Percentiles rank a stretch among this genome's conserved stretches.
phyloP scores from a whole-genome alignment of 768 basidiomycete species.

The Leccinum rimulosum region DNA sequence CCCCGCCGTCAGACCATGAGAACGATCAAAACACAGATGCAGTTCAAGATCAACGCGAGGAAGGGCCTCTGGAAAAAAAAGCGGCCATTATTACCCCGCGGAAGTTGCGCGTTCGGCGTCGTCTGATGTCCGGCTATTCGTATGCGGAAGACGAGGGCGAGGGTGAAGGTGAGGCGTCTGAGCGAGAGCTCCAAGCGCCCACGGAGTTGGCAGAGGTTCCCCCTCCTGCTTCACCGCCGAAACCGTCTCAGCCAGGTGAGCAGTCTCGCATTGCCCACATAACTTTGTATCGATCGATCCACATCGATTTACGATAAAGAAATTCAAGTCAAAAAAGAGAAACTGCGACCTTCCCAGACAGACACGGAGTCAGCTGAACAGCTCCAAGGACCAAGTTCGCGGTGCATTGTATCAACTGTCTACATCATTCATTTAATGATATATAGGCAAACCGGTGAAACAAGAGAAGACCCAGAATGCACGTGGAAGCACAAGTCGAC shows the following conservation, averaged over 20 bases:
- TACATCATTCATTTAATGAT: background rate
- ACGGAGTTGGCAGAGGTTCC: background rate
- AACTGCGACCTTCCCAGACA: background rate
- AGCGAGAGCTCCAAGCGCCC: background rate
- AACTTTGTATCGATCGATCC: background rate
- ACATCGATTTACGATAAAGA: background rate
- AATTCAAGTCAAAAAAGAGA: slow-evolving; percentile 8
- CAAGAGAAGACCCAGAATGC: slow-evolving; percentile 12
- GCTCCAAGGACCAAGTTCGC: slow-evolving; percentile 1
- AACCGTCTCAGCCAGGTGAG: slow-evolving; percentile 1
- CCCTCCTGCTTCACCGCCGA: slow-evolving; percentile 4
- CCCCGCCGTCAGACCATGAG: slow-evolving; percentile 6
- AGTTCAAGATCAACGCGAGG: slow-evolving; percentile 2
- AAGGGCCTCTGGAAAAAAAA: slow-evolving; percentile 9
- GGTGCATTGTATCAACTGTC: background rate
- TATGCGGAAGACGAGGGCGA: slow-evolving; percentile 4
- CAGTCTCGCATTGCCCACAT: background rate
- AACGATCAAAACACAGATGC: background rate
- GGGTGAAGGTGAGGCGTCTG: slow-evolving; percentile 4
- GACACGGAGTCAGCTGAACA: background rate
- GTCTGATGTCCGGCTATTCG: background rate
- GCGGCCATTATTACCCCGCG: background rate
- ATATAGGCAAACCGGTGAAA: slow-evolving; percentile 17
- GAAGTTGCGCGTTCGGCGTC: slow-evolving; percentile 7
- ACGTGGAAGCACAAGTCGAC: background rate